Conservation (phyloP, 768 basidiomycete species). For the Mycena metata region DNA sequence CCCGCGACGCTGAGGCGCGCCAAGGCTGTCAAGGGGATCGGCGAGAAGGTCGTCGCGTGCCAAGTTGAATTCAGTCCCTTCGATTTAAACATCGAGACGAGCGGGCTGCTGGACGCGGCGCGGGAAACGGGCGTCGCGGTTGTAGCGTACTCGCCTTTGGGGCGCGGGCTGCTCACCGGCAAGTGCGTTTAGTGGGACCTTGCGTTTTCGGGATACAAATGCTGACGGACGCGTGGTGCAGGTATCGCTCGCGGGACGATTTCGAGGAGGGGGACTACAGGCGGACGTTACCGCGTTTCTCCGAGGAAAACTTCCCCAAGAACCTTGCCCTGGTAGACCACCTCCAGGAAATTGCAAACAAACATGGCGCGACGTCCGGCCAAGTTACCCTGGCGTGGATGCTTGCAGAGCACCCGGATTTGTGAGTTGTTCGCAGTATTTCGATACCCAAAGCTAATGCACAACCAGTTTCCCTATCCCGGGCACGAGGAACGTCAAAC, state of each 20-base stretch:
- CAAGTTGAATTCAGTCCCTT: constrained; percentile 51
- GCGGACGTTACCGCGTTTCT: constrained; percentile 47
- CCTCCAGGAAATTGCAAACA: constrained; percentile 47
- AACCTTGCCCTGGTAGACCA: constrained; percentile 55
- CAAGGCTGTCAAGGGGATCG: constrained; percentile 43
- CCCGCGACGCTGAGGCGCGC: constrained; percentile 47
- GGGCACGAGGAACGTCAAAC: constrained; percentile 47
- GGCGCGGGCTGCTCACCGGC: constrained; percentile 54
- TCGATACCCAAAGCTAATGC: not conserved
- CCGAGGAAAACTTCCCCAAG: constrained; percentile 60
- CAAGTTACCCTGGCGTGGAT: constrained; percentile 47
- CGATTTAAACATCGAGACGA: constrained; percentile 44
- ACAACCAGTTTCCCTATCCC: constrained; percentile 44
- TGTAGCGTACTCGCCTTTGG: constrained; percentile 51
- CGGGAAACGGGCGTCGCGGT: constrained; percentile 48
- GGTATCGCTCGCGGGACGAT: constrained; percentile 51
- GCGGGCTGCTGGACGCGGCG: constrained; percentile 45
- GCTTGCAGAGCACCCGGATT: constrained; percentile 35
- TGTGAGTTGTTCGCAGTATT: constrained; percentile 5
- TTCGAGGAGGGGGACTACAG: constrained; percentile 53
- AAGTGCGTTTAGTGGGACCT: constrained; percentile 39
- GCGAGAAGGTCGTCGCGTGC: constrained; percentile 45
- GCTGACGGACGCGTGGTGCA: constrained; percentile 30
- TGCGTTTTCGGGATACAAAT: constrained; percentile 47
- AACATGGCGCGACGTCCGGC: constrained; percentile 49